A percentile compares a stretch with the other conserved stretches of the same genome.
phyloP scores from a whole-genome alignment of 2,329 filamentous ascomycete genomes.

The Cordyceps pruinosa region DNA sequence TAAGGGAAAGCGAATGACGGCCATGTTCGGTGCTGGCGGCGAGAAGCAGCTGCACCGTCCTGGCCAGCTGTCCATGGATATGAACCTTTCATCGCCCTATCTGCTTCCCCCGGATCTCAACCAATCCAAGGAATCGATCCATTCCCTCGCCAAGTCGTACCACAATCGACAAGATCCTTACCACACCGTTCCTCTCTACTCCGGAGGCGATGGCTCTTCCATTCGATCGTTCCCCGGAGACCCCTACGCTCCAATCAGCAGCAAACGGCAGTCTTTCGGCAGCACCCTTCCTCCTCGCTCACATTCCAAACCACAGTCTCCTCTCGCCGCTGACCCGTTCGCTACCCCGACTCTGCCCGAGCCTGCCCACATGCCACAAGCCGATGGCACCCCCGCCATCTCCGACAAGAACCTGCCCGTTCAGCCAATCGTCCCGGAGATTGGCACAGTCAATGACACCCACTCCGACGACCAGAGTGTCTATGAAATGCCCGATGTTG shows the following conservation, averaged over 20 bases:
- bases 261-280: constrained; percentile 26
- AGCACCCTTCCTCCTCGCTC: constrained; percentile 26
- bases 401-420: constrained; percentile 24
- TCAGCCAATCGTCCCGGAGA: constrained; percentile 32
- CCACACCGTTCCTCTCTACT: constrained; percentile 53
- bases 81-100: constrained; percentile 78
- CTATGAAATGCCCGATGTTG: constrained; percentile 25
- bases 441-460: constrained; percentile 28
- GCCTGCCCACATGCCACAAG: constrained; percentile 19
- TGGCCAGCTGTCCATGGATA: constrained; percentile 60
- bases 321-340: constrained; percentile 27
- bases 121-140: constrained; percentile 75
- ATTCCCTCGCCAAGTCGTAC: constrained; percentile 73
- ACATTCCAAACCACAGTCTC: constrained; percentile 40
- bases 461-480: constrained; percentile 13
- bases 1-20: constrained; percentile 28
- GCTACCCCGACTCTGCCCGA: constrained; percentile 27
- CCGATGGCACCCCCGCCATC: constrained; percentile 14
- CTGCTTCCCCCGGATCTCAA: constrained; percentile 80
- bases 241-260: constrained; percentile 35
- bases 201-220: constrained; percentile 49
- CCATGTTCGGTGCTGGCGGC: constrained; percentile 40
- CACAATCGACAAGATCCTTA: constrained; percentile 79
- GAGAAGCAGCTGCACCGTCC: constrained; percentile 45
- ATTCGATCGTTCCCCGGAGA: constrained; percentile 45